Conservation (phyloP, 2,329 filamentous ascomycete species). For the Waltergamsia citrina region DNA sequence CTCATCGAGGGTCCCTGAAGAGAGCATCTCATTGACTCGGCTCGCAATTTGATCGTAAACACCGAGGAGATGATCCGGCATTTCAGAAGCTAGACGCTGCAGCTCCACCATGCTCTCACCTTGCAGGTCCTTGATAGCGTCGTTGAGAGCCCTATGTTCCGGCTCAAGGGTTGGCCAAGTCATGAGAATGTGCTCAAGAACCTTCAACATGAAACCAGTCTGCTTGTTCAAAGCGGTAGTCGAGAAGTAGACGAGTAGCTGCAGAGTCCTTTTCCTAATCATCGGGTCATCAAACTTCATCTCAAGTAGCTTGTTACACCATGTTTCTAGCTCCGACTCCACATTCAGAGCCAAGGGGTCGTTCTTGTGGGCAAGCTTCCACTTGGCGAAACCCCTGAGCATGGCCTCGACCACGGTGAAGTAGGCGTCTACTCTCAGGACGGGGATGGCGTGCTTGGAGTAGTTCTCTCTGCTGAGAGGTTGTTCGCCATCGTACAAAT, state of each 20-base stretch:
- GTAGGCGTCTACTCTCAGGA: constrained; percentile 76
- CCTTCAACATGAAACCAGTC: constrained; percentile 73
- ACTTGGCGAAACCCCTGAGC: constrained; percentile 81
- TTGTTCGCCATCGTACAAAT: constrained; percentile 63
- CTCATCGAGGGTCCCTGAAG: constrained; percentile 65
- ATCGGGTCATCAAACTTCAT: constrained; percentile 74
- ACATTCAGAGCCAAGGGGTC: constrained; percentile 26
- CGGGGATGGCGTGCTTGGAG: constrained; percentile 60
- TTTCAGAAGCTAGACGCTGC: constrained; percentile 79
- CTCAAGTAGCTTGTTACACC: constrained; percentile 63
- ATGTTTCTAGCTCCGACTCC: constrained; percentile 56
- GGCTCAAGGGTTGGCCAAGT: constrained; percentile 68
- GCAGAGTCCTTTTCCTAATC: constrained; percentile 71
- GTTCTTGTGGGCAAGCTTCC: constrained; percentile 35
- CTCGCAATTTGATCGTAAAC: constrained; percentile 83
- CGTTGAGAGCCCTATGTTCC: constrained; percentile 65
- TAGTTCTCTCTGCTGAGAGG: constrained; percentile 59
- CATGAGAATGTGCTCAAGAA: constrained; percentile 83
- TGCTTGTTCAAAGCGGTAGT: constrained; percentile 71
- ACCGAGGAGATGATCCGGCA: constrained; percentile 79
- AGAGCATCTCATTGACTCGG: constrained; percentile 72
- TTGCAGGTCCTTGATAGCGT: constrained; percentile 84
- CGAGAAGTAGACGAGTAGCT: constrained; percentile 76
- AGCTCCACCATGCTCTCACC: constrained; percentile 78
- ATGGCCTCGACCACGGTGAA: constrained; percentile 84